Evolutionary conservation across 2,329 filamentous ascomycete species (phyloP).

Genomic region (Pseudocercospora fuligena): DNA sequence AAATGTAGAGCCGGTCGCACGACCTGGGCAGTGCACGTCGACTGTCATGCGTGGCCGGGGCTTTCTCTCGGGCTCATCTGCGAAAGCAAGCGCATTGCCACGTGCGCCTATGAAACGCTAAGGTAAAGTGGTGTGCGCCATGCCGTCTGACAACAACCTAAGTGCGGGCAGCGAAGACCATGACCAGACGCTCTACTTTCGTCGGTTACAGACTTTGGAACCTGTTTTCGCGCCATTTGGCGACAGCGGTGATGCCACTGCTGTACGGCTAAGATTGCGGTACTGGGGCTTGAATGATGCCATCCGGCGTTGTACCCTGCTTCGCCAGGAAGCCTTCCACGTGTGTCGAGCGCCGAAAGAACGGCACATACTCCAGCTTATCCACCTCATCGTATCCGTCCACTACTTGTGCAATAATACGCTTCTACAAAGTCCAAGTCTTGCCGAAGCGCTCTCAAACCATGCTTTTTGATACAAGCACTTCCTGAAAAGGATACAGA

Average conservation of each 20-base stretch:
- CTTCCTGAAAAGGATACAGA: conserved; percentile 1
- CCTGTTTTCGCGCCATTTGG: conserved; percentile 9
- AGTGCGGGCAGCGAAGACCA: background rate
- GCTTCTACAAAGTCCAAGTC: background rate
- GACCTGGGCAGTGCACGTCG: background rate
- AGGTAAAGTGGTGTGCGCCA: conserved; percentile 6
- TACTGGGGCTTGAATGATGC: background rate
- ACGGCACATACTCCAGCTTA: background rate
- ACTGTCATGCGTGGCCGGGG: background rate
- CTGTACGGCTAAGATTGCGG: background rate
- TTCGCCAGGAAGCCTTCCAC: conserved; percentile 1
- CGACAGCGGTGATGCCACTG: background rate
- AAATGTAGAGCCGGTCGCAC: background rate
- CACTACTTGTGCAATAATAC: background rate
- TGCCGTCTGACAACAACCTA: conserved; percentile 1
- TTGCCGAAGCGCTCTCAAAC: background rate
- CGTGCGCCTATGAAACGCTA: conserved; percentile 2
- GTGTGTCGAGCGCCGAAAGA: background rate
- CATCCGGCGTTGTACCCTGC: background rate
- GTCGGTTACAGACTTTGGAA: conserved; percentile 11
- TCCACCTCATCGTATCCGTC: background rate
- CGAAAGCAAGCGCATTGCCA: conserved; percentile 2
- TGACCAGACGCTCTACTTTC: conserved; percentile 2
- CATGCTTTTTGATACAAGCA: background rate
- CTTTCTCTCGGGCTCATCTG: background rate